A percentile compares a stretch with the other conserved stretches of the same genome.
phyloP scores from a whole-genome alignment of 1,284 basidiomycete species.

The Cutaneotrichosporon dermatis region DNA sequence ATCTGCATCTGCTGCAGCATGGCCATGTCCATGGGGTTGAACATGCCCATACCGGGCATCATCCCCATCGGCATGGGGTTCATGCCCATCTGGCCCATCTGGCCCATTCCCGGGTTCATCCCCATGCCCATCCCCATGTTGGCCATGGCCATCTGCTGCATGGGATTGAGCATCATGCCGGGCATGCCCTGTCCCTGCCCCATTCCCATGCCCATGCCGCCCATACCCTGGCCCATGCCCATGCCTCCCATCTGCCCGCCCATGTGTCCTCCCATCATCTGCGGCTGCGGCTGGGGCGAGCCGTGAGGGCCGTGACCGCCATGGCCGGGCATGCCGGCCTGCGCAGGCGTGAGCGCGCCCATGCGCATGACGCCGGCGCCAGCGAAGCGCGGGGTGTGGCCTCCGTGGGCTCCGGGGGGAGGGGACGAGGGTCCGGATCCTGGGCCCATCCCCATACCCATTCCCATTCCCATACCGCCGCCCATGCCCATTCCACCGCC shows the following conservation, averaged over 20 bases:
- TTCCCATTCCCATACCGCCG: background rate
- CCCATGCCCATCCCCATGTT: too few relatives aligned
- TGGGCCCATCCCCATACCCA: background rate
- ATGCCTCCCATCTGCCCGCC: background rate
- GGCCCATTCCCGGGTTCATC: too few relatives aligned
- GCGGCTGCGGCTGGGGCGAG: background rate
- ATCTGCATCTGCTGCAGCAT: too few relatives aligned
- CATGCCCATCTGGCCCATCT: too few relatives aligned
- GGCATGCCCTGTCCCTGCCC: constrained; percentile 15
- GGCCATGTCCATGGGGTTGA: too few relatives aligned
- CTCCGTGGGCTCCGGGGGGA: background rate
- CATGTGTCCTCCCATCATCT: background rate
- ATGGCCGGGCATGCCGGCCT: background rate
- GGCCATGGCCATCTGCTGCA: too few relatives aligned
- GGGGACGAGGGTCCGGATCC: background rate
- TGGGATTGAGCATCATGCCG: too few relatives aligned
- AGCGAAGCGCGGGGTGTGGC: background rate
- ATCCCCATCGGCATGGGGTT: background rate
- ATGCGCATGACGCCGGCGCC: constrained; percentile 1
- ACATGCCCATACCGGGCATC: background rate
- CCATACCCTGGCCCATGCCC: constrained; percentile 12
- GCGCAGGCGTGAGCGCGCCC: constrained; percentile 5
- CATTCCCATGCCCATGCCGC: constrained; percentile 19
- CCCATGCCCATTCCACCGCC: background rate
- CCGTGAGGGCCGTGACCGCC: too few relatives aligned